Base-by-base conservation (phyloP, 768 basidiomycete species). In the Leccinellum rugosiceps region DNA sequence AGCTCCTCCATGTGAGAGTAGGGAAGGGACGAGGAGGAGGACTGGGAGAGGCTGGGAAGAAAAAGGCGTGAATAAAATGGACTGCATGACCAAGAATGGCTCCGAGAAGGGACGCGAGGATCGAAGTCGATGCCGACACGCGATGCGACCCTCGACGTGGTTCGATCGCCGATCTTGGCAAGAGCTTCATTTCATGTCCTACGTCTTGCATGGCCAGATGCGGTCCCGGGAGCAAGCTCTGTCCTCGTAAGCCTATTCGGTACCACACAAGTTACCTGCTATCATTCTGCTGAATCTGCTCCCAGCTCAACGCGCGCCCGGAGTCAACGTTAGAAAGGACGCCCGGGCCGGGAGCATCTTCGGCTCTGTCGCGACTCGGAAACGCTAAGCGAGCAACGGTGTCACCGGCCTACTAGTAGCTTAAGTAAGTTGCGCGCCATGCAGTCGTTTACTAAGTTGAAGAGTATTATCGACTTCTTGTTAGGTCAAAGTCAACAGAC, bases 1-100 rank as follows among this genome's bases (percentile, higher is more conserved):
- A 35, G 25, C 32, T 57, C 32, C 19, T 57, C 26, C 56, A 57
- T 57, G 56, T 13, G 28, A 19, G 45, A 25, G n/a, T 26, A n/a
- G 50, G n/a, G 21, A 21, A 13, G 35, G 19, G 28, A 19, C 6
- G 14, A 10, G 10, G 32, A 30, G 6, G 10, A 17, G 47, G 5
- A n/a, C 28, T 5, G 9, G 19, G 6, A n/a, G n/a, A 41, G n/a
- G 9, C n/a, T n/a, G n/a, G 4, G 38, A n/a, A 41, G 38, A 41
- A 41, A 19, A 21, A 13, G 4, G 21, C 47, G 6, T 5, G 0
- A 25, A 23, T 53, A 53, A 49, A 53, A 53, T 15, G 6, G 21
- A 44, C 23, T 28, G 15, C 28, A 19, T 30, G 47, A 48, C 47
- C 45, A 1, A 44, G 23, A 21, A 23, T 15, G 43, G 13, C 4